These are phyloP conservation scores for Penicillium sclerotiorum DNA, from an alignment of 2,329 filamentous ascomycete species.

Conservation along the genomic window DNA sequence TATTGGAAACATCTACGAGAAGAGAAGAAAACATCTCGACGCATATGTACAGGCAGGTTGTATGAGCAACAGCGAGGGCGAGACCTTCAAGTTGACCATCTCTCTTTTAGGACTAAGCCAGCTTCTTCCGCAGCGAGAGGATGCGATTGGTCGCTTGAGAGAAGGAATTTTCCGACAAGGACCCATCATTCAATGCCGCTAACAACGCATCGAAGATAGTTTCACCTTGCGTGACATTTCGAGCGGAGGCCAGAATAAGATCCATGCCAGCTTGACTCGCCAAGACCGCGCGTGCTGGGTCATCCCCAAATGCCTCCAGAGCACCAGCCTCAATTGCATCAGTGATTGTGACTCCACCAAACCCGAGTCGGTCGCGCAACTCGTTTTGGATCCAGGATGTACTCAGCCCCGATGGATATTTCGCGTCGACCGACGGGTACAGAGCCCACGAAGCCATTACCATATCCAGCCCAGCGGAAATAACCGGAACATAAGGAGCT, in stretches of 20 bases:
- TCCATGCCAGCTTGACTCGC: conserved; percentile 34
- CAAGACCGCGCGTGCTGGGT: conserved; percentile 25
- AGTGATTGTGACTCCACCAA: conserved; percentile 33
- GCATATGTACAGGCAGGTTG: too few relatives aligned
- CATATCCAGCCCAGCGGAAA: conserved; percentile 31
- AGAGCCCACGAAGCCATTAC: conserved; percentile 36
- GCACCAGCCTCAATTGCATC: conserved; percentile 34
- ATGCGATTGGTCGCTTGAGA: conserved; percentile 21
- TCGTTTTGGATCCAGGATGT: conserved; percentile 28
- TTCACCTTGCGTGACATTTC: conserved; percentile 34
- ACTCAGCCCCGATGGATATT: conserved; percentile 30
- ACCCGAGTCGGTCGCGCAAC: conserved; percentile 27
- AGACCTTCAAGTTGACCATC: not conserved
- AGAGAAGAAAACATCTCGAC: too few relatives aligned
- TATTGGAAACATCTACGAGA: too few relatives aligned
- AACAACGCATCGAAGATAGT: conserved; percentile 23
- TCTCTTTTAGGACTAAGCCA: not conserved
- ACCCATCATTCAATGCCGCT: conserved; percentile 21
- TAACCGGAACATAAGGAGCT: conserved; percentile 26
- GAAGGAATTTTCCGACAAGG: conserved; percentile 15
- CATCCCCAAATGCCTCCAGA: conserved; percentile 26
- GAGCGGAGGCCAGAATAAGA: conserved; percentile 31
- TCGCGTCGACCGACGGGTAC: conserved; percentile 31
- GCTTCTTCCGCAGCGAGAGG: conserved; percentile 14
- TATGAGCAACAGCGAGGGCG: too few relatives aligned